Conservation (phyloP, 495 filamentous ascomycete species). For the Aspergillus sclerotioniger region DNA sequence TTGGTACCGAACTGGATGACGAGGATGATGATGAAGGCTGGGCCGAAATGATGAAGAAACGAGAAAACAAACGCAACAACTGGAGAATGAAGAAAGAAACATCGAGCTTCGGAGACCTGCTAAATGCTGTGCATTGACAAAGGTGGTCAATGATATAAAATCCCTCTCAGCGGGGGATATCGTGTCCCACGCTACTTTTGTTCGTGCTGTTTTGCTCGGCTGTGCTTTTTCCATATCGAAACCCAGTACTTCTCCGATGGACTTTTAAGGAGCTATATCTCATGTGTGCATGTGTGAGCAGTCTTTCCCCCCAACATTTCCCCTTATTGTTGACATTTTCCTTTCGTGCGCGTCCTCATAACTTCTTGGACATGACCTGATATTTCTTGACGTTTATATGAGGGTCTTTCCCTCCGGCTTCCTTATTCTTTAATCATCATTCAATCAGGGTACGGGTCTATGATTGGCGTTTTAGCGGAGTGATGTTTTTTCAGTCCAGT, state of each 20-base stretch:
- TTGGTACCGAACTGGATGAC: conserved; percentile 41
- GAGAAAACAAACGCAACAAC: conserved; percentile 71
- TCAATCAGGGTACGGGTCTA: neutral
- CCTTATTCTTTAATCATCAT: neutral
- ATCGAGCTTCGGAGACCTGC: conserved; percentile 40
- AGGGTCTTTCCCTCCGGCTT: neutral
- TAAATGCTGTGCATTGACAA: conserved; percentile 43
- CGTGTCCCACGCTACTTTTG: conserved; percentile 8
- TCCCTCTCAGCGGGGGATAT: conserved; percentile 1
- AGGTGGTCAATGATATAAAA: neutral
- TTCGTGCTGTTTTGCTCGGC: conserved; percentile 18
- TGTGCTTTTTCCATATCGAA: neutral
- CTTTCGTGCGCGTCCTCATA: conserved; percentile 7
- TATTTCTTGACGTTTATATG: neutral
- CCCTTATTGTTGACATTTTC: conserved; percentile 8
- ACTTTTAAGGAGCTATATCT: neutral
- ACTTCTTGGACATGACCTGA: conserved; percentile 1
- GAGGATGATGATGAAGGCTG: conserved; percentile 84
- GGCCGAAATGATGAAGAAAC: conserved; percentile 82
- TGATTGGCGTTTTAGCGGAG: neutral
- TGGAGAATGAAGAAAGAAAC: conserved; percentile 68
- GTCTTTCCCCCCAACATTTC: conserved; percentile 7
- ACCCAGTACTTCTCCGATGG: neutral
- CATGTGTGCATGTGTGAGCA: neutral
- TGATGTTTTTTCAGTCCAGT: neutral